These are phyloP conservation scores for Aspergillus vadensis DNA, from an alignment of 2,329 filamentous ascomycete species.

Conservation along the genomic window DNA sequence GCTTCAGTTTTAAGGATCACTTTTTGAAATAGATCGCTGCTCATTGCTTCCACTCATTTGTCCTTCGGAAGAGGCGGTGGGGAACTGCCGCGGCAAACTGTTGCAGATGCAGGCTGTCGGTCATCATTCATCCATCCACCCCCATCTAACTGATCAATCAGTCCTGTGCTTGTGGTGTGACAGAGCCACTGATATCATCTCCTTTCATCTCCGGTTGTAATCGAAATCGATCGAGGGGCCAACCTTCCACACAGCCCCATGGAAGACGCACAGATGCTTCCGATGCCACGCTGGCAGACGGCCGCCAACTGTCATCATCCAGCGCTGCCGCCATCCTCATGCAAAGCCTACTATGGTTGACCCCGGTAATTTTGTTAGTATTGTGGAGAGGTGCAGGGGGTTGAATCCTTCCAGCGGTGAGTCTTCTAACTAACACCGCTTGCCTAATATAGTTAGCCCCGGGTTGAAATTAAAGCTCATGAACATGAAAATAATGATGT, in stretches of 20 bases:
- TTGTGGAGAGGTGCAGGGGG: not conserved
- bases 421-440: not conserved
- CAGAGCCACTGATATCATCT: not conserved
- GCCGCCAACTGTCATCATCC: constrained; percentile 30
- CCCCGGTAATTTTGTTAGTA: not conserved
- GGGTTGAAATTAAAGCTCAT: not conserved
- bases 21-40: not conserved
- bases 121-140: not conserved
- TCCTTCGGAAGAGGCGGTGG: not conserved
- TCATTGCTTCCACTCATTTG: not conserved
- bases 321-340: constrained; percentile 21
- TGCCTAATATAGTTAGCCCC: not conserved
- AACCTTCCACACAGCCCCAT: constrained; percentile 11
- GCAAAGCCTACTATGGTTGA: not conserved
- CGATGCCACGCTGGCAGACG: constrained; percentile 33
- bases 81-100: not conserved
- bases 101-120: not conserved
- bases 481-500: not conserved
- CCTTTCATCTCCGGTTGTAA: not conserved
- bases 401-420: not conserved
- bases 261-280: constrained; percentile 1
- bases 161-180: not conserved
- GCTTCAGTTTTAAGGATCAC: not conserved
- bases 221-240: not conserved
- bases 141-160: not conserved